Conservation (phyloP, 208 protist species). For the Wallacemonas collosoma region DNA sequence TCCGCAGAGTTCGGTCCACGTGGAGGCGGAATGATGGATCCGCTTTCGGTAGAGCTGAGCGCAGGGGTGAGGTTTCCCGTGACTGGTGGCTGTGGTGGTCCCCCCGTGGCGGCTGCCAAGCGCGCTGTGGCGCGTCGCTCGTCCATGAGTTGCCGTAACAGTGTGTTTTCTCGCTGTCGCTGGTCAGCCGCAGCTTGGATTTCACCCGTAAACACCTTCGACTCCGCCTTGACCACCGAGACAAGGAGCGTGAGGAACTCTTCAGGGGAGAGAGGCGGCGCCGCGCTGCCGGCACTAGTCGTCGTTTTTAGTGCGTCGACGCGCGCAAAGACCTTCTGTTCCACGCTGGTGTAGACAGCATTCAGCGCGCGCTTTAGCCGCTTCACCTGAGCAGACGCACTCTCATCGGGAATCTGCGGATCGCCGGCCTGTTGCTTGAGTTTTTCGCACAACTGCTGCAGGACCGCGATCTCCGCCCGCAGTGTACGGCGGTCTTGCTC, state of each 20-base stretch:
- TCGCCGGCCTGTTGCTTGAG: conserved; percentile 31
- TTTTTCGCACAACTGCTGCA: conserved; percentile 42
- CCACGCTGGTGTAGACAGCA: conserved; percentile 45
- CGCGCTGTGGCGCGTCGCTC: conserved; percentile 7
- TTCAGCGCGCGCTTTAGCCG: conserved; percentile 57
- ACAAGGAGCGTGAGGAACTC: conserved; percentile 46
- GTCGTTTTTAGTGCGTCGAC: neutral
- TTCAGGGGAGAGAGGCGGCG: conserved; percentile 21
- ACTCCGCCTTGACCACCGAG: conserved; percentile 36
- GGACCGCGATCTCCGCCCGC: conserved; percentile 53
- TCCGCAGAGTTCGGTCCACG: too few species aligned
- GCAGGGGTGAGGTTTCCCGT: too few species aligned
- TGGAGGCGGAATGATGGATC: too few species aligned
- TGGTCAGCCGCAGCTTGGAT: conserved; percentile 37
- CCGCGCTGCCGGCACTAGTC: neutral
- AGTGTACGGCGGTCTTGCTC: conserved; percentile 48
- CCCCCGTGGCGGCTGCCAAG: conserved; percentile 10
- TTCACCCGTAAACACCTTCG: conserved; percentile 38
- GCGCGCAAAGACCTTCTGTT: conserved; percentile 32
- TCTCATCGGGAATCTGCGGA: conserved; percentile 29
- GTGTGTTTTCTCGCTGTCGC: conserved; percentile 15
- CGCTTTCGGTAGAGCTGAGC: too few species aligned
- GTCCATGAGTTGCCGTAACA: conserved; percentile 19
- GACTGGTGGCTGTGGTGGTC: neutral
- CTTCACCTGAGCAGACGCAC: conserved; percentile 38